Base-by-base conservation (phyloP, 345 rosid species). In the Lepidium africanum region DNA sequence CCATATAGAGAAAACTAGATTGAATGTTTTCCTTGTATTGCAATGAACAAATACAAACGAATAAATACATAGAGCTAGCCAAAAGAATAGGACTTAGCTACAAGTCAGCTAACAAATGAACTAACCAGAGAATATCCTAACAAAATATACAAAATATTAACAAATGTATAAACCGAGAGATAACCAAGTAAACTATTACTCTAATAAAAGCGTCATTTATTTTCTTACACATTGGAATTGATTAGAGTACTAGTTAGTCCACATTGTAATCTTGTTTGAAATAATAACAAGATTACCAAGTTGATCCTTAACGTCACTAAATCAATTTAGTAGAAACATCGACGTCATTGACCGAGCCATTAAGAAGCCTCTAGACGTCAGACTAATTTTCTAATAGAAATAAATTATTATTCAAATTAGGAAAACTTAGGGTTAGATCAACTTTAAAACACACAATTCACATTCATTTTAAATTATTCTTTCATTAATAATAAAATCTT, bases 221-320 rank as follows among this genome's bases (percentile, higher is more conserved):
- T 40, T 10, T 42, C 39, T 35, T 35, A 32, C 27, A 38, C 17
- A 12, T 53, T 35, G 38, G 10, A 15, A 56, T 27, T 30, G 45
- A 72, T 57, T 39, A 30, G n/a, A 46, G 5, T 38, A 4, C 21
- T 42, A 13, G 17, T 11, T n/a, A 69, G 59, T 72, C 51, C 23
- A 32, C 59, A 48, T 19, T 47, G 57, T n/a, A 56, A 40, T 30
- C 45, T 6, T 57, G 56, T 56, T 61, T 61, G 19, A 47, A 48
- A n/a, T 57, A 36, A 32, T 11, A 48, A 32, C 32, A 38, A 30
- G 59, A 38, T 56, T 39, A 57, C 49, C 37, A 33, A 49, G 14
- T 14, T 33, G 67, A 65, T 73, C 9, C 46, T 40, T 49, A 32
- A 33, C 60, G 67, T 65, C 77, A 65, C 53, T 50, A 14, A 38